A percentile compares a stretch with the other conserved stretches of the same genome.
Evolutionary conservation across 129 eudicot species (phyloP).

Genomic region (Tagetes erecta): DNA sequence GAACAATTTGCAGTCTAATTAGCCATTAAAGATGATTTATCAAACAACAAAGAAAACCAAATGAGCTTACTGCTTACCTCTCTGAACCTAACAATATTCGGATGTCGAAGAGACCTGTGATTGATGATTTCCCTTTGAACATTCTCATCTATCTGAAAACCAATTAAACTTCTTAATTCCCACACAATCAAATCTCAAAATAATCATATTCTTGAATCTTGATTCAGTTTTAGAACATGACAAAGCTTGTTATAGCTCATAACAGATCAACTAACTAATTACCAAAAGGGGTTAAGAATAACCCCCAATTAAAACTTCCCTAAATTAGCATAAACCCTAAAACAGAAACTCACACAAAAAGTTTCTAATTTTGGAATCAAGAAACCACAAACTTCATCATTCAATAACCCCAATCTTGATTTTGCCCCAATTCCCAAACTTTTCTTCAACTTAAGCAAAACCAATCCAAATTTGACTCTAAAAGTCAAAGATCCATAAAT

Average conservation of each 20-base stretch:
- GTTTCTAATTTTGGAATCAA: neutral
- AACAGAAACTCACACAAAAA: neutral
- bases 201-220: neutral
- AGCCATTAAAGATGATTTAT: neutral
- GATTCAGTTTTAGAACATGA: slow-evolving; percentile 14
- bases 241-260: no score
- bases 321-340: neutral
- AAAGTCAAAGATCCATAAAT: slow-evolving; percentile 31
- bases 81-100: slow-evolving; percentile 62
- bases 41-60: neutral
- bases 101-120: slow-evolving; percentile 65
- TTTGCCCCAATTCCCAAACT: slow-evolving; percentile 4
- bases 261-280: neutral
- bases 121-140: slow-evolving; percentile 70
- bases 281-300: neutral
- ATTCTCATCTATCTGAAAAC: slow-evolving; percentile 68
- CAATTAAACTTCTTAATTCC: neutral
- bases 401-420: neutral
- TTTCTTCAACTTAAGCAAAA: neutral
- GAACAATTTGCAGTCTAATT: neutral
- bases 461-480: neutral
- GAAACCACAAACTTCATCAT: slow-evolving; percentile 10
- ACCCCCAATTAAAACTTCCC: neutral
- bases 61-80: slow-evolving; percentile 53
- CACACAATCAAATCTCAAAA: slow-evolving; percentile 12